Evolutionary conservation across 169 alveolate species (phyloP), one percentile per base, ranked within the genome.

Genomic region (Cryptosporidium parvum): DNA sequence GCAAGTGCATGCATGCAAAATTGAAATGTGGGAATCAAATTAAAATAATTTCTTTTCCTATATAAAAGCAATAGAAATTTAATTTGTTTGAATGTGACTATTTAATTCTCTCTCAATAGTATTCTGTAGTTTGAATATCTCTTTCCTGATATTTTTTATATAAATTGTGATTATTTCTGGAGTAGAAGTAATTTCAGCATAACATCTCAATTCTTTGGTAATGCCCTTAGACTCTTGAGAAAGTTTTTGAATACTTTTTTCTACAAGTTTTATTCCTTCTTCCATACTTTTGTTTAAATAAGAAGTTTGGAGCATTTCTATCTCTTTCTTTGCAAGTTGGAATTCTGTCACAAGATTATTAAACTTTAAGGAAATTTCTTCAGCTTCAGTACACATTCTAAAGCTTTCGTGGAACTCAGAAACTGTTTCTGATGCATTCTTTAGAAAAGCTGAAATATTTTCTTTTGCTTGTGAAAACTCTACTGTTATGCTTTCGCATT

Each of bases 31-130:
- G 62, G 29, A 16, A 9, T 62, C 45, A 26, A 62, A 18, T 62
- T 6, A 0, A 26, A 31, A 62, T 8, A 62, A 62, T 62, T 8
- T 14, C 7, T 1, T 23, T 33, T 29, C n/a, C 10, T 26, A 18
- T 31, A 62, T n/a, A 62, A 16, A 7, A 9, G 39, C 3, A 16
- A 4, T 16, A n/a, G 53, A 65, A 16, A 21, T 33, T 69, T 42
- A 69, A 23, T 23, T 45, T 29, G 26, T 39, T 39, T 35, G 56
- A 5, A 73, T 35, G 56, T 59, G 8, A 7, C 12, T 59, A 14
- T 73, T 73, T 73, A 73, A 33, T 37, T 73, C 86, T 44, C 51
- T 73, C 68, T 59, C 86, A 48, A 73, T 51, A 23, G 86, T 73
- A 42, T 73, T 73, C 21, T 56, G 69, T 10, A 73, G 37, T 35